Base-by-base conservation (phyloP, 495 filamentous ascomycete genomes). In the Geopyxis carbonaria region DNA sequence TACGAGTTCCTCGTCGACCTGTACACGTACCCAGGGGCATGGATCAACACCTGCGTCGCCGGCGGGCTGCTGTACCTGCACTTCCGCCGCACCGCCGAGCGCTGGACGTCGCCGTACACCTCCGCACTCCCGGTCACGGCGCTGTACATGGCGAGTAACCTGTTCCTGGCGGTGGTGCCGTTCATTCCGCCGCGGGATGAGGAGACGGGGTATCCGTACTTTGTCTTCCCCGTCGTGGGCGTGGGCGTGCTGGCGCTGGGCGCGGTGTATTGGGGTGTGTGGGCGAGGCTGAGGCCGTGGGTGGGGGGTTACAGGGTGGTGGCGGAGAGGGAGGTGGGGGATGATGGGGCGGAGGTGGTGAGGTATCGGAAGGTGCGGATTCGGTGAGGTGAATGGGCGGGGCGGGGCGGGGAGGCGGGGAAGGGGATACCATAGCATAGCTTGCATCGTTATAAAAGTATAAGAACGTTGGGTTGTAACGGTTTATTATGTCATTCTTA, bases 11-110 rank as follows among this genome's bases (percentile, higher is more conserved):
- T 70, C 37, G 58, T 65, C 30, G 64, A 72, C 41, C 52, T 70
- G 21, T 64, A 67, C 47, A 69, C 65, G 1, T 69, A 69, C 46
- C 66, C 68, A 0, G 62, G 65, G 4, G 31, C 38, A 75, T 69
- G 24, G 7, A 66, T 69, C 54, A 66, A 63, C 50, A 52, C 58
- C 5, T 59, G 67, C 38, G 67, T 70, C 20, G 59, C 61, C 1
- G 59, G 53, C 2, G 65, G 65, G 5, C 57, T 69, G 9, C 59
- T 69, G n/a, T 69, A 67, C 46, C 56, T 70, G 5, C 66, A 65
- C 15, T 23, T 42, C 19, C 13, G 16, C 22, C 22, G 13, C n/a
- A n/a, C n/a, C n/a, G n/a, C 25, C 0, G 67, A 68, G 44, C 46
- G 52, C 30, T 68, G 65, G 65, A 49, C 46, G 1, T 61, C 51